Evolutionary conservation across 2,329 filamentous ascomycete genomes (phyloP).

Genomic region (Ophiostoma sp.): DNA sequence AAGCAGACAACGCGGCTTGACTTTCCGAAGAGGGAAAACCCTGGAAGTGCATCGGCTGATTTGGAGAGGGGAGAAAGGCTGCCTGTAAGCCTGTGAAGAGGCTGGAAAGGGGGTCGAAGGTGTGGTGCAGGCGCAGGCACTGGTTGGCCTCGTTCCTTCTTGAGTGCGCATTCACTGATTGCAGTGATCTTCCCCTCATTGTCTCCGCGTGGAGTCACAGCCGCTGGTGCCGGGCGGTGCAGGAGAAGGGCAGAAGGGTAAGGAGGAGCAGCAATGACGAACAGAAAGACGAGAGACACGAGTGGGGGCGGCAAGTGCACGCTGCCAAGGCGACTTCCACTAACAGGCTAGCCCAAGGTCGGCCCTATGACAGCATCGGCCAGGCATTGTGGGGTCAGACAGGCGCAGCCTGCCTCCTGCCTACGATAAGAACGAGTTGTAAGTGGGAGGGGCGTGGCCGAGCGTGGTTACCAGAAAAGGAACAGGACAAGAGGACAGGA

Average conservation of each 20-base stretch:
- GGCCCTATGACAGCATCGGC: conserved; percentile 12
- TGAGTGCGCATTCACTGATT: neutral
- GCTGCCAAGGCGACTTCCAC: neutral
- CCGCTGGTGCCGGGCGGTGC: conserved; percentile 6
- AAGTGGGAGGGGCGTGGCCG: neutral
- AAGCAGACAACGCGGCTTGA: neutral
- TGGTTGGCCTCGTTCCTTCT: neutral
- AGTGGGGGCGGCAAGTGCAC: neutral
- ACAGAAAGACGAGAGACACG: neutral
- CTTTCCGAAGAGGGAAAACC: neutral
- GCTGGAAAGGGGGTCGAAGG: neutral
- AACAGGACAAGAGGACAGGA: neutral
- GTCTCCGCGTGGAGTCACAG: neutral
- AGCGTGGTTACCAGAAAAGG: neutral
- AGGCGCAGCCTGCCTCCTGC: neutral
- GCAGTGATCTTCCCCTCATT: neutral
- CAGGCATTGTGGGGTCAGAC: neutral
- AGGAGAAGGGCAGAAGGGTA: neutral
- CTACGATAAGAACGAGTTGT: neutral
- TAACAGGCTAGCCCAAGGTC: neutral
- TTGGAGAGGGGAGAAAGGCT: neutral
- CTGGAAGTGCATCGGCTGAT: neutral
- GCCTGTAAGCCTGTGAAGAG: neutral
- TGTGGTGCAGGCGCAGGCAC: neutral
- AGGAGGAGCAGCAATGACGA: neutral